Evolutionary conservation across 768 basidiomycete genomes (phyloP), one percentile per base, ranked within the genome.

Genomic region (Amanita muscaria): DNA sequence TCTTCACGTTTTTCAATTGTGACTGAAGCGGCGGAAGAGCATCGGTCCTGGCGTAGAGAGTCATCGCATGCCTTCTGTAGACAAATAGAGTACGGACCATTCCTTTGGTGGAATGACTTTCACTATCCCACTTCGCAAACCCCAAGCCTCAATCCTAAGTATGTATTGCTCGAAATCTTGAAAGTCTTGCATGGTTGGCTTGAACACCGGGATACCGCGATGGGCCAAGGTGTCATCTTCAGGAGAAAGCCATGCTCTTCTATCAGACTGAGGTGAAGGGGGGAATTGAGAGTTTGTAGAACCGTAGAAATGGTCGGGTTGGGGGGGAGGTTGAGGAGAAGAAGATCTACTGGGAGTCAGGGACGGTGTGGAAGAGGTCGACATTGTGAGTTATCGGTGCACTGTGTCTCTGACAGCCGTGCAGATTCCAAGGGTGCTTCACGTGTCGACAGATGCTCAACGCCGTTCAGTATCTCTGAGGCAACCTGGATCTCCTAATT

Each of bases 201-300:
- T 85, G 74, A 99, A 99, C 9, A 99, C 91, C 4, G 94, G 96
- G 36, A 98, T 94, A 29, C 94, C 96, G 39, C 87, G 83, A 54
- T 81, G 76, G 0, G 88, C 87, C 22, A 80, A 57, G 19, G 79
- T 85, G 67, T 90, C 88, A 55, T 88, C 85, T 22, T 71, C 70
- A n/a, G 88, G 88, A 52, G 79, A 75, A 25, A 88, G 68, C 77
- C 80, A 86, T 29, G 71, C 66, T 49, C 73, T 72, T 22, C 76
- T 76, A 49, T 78, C 74, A 2, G 80, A 80, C 49, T 72, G 59
- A 8, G 83, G 82, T 5, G 83, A 84, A 6, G 74, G 77, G 2
- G 76, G 76, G 0, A 54, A 64, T 60, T 54, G 77, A 53, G 37
- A 51, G 11, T 67, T 65, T 18, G 79, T 76, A 31, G 70, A 62